Conservation (phyloP, 257 asterid genomes). For the Osmanthus fragrans region DNA sequence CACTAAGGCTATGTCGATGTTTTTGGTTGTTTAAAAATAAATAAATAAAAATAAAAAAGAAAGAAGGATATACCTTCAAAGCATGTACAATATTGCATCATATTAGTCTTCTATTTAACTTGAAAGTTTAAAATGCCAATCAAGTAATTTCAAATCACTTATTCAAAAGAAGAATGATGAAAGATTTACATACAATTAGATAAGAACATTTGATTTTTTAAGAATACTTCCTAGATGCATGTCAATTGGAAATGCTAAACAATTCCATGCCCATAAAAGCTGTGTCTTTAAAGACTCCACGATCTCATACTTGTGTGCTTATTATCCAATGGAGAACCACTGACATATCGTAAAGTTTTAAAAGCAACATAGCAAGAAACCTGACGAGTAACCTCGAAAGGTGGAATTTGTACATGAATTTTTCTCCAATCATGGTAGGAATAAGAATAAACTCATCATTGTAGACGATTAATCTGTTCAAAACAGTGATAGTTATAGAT, state of each 20-base stretch:
- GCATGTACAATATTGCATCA: not conserved
- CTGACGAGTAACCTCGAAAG: not conserved
- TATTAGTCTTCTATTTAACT: not conserved
- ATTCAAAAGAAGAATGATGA: not conserved
- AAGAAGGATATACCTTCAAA: not conserved
- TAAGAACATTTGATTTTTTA: not conserved
- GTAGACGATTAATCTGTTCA: not conserved
- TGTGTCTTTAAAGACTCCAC: not conserved
- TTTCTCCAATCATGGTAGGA: not conserved
- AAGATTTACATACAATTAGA: not conserved
- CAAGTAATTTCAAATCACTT: not conserved
- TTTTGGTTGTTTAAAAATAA: too few species aligned
- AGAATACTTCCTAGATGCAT: not conserved
- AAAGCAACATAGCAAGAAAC: not conserved
- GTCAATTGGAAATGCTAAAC: not conserved
- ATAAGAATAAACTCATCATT: not conserved
- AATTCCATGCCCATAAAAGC: not conserved
- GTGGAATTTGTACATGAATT: not conserved
- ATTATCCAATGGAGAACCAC: not conserved
- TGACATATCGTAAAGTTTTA: not conserved
- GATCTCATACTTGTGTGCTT: not conserved
- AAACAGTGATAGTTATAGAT: not conserved
- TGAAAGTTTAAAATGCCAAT: not conserved
- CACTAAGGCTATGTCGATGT: too few species aligned
- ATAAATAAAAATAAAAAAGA: too few species aligned